These are phyloP conservation scores for Pseudomassariella vexata DNA, from an alignment of 2,329 filamentous ascomycete species.

Conservation along the genomic window DNA sequence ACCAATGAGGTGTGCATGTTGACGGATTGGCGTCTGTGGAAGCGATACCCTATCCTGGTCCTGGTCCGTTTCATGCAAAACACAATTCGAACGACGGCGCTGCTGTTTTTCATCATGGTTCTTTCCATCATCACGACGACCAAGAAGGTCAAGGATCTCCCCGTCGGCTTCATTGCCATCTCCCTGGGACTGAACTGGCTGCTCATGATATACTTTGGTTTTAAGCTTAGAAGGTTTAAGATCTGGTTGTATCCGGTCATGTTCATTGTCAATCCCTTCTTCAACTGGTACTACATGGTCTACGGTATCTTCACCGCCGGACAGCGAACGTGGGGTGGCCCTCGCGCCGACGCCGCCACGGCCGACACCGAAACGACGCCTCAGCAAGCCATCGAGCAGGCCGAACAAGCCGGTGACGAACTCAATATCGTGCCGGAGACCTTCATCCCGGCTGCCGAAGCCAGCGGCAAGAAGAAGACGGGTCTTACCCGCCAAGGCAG, in stretches of 20 bases:
- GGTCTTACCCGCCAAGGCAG: conserved; percentile 43
- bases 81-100: conserved; percentile 87
- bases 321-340: conserved; percentile 92
- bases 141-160: conserved; percentile 70
- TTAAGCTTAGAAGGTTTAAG: conserved; percentile 82
- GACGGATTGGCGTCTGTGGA: conserved; percentile 89
- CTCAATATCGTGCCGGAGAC: conserved; percentile 85
- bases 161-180: conserved; percentile 88
- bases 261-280: conserved; percentile 92
- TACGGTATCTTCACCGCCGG: conserved; percentile 94
- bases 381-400: conserved; percentile 77
- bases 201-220: conserved; percentile 93
- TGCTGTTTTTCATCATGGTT: conserved; percentile 91
- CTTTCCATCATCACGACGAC: conserved; percentile 81
- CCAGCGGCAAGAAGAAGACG: conserved; percentile 23
- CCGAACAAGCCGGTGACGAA: conserved; percentile 75
- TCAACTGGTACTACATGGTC: conserved; percentile 98
- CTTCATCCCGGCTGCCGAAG: conserved; percentile 59
- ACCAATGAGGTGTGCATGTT: conserved; percentile 98
- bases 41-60: conserved; percentile 79
- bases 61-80: conserved; percentile 91
- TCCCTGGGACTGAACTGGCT: conserved; percentile 91
- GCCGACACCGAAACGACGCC: conserved; percentile 73
- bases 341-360: conserved; percentile 78
- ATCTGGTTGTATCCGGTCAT: conserved; percentile 92